phyloP scores from a whole-genome alignment of 306 rosid species.

The Vigna angularis region DNA sequence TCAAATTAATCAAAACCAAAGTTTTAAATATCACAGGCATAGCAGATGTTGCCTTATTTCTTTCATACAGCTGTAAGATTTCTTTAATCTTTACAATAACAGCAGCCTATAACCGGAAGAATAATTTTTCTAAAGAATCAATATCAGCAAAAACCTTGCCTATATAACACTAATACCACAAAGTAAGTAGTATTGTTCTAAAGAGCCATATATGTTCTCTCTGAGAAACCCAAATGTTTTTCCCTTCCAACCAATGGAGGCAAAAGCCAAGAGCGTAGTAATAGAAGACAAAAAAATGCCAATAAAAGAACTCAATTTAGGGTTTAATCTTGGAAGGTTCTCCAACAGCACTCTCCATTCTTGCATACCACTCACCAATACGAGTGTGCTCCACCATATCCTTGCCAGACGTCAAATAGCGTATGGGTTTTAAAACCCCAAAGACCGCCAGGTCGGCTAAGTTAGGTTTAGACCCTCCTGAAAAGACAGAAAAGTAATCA shows the following conservation, averaged over 20 bases:
- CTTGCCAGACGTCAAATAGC: slow-evolving; percentile 85
- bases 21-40: slow-evolving; percentile 40
- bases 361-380: slow-evolving; percentile 92
- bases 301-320: slow-evolving; percentile 38
- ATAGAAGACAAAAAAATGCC: slow-evolving; percentile 16
- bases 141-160: slow-evolving; percentile 38
- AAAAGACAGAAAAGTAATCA: slow-evolving; percentile 49
- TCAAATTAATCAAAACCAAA: slow-evolving; percentile 2
- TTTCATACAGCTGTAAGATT: slow-evolving; percentile 42
- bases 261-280: slow-evolving; percentile 40
- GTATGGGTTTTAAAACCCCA: slow-evolving; percentile 88
- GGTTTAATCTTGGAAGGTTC: slow-evolving; percentile 72
- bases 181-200: slow-evolving; percentile 23
- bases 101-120: slow-evolving; percentile 36
- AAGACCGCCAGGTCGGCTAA: slow-evolving; percentile 60
- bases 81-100: slow-evolving; percentile 45
- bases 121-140: slow-evolving; percentile 46
- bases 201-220: slow-evolving; percentile 32
- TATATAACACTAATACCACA: slow-evolving; percentile 35
- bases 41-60: slow-evolving; percentile 39
- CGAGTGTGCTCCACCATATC: slow-evolving; percentile 97
- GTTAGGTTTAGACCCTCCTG: slow-evolving; percentile 65
- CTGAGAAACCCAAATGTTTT: slow-evolving; percentile 28
- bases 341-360: slow-evolving; percentile 87
- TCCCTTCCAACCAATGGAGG: slow-evolving; percentile 36